Evolutionary conservation across 2,329 filamentous ascomycete species (phyloP).

Genomic region (Didymella exigua): DNA sequence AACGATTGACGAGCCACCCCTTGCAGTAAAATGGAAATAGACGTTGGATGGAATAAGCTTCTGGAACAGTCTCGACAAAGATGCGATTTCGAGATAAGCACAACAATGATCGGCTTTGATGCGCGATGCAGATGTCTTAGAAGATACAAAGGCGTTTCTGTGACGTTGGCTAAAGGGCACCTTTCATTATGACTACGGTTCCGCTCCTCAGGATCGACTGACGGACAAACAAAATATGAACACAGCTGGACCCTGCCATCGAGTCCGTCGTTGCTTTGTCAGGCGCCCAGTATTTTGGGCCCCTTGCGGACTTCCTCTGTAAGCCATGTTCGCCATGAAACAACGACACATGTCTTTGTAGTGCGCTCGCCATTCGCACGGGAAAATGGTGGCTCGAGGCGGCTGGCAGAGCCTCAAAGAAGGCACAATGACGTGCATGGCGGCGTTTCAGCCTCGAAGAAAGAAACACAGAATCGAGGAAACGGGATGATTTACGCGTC

Average conservation of each 20-base stretch:
- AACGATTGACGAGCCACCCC: constrained; percentile 8
- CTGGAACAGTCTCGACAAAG: constrained; percentile 4
- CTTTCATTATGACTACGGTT: background rate
- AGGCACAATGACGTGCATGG: background rate
- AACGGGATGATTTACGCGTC: background rate
- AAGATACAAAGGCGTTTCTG: background rate
- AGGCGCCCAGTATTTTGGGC: background rate
- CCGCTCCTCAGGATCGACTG: background rate
- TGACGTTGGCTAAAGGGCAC: background rate
- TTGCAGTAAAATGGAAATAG: constrained; percentile 11
- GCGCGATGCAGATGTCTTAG: background rate
- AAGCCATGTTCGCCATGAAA: constrained; percentile 1
- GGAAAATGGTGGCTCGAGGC: too few relatives aligned
- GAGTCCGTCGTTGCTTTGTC: constrained; percentile 3
- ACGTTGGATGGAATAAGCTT: background rate
- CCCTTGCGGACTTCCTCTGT: background rate
- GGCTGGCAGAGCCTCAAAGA: background rate
- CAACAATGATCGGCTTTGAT: background rate
- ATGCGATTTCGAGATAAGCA: background rate
- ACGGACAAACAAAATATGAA: background rate
- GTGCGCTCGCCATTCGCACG: too few relatives aligned
- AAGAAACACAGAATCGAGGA: background rate
- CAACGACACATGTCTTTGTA: background rate
- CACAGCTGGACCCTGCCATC: background rate
- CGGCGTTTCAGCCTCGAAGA: constrained; percentile 6